A percentile compares a stretch with the other conserved stretches of the same genome.
Conservation (phyloP, 257 asterid genomes). For the Salvia miltiorrhiza region DNA sequence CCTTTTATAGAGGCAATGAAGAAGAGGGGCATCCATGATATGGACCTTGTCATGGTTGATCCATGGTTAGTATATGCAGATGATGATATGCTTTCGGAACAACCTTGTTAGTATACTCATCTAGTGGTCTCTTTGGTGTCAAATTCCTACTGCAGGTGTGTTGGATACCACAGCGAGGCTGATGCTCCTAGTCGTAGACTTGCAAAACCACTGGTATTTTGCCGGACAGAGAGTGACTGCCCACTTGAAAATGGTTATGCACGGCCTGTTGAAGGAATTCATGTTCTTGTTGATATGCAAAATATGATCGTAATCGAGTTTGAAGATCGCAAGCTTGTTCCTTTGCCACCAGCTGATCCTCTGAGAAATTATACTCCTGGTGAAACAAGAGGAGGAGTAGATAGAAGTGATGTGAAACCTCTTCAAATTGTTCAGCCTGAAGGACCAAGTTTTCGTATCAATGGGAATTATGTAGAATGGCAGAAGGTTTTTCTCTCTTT, state of each 20-base stretch:
- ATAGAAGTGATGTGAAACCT: constrained; percentile 91
- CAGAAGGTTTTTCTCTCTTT: constrained; percentile 60
- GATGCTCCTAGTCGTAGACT: constrained; percentile 97
- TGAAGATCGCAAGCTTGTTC: constrained; percentile 93
- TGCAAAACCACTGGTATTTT: constrained; percentile 92
- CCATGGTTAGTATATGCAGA: constrained; percentile 62
- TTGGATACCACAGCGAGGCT: constrained; percentile 83
- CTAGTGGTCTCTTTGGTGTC: constrained; percentile 15
- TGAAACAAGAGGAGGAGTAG: constrained; percentile 93
- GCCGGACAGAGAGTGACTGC: constrained; percentile 94
- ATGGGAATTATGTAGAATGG: constrained; percentile 89
- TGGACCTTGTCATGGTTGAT: constrained; percentile 99
- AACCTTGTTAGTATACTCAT: constrained; percentile 10
- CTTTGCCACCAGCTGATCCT: constrained; percentile 95
- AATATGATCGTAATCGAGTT: constrained; percentile 89
- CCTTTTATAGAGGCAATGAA: constrained; percentile 96
- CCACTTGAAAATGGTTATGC: constrained; percentile 99
- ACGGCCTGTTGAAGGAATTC: constrained; percentile 95
- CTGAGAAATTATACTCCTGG: constrained; percentile 90
- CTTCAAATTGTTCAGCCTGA: constrained; percentile 86
- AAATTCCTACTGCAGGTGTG: constrained; percentile 65
- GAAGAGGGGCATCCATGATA: constrained; percentile 97
- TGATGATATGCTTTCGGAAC: constrained; percentile 3
- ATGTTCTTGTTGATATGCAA: constrained; percentile 92
- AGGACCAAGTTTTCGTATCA: constrained; percentile 94